Evolutionary conservation across 441 rosid species (phyloP).

Genomic region (Pelargonium myrrhifolium): DNA sequence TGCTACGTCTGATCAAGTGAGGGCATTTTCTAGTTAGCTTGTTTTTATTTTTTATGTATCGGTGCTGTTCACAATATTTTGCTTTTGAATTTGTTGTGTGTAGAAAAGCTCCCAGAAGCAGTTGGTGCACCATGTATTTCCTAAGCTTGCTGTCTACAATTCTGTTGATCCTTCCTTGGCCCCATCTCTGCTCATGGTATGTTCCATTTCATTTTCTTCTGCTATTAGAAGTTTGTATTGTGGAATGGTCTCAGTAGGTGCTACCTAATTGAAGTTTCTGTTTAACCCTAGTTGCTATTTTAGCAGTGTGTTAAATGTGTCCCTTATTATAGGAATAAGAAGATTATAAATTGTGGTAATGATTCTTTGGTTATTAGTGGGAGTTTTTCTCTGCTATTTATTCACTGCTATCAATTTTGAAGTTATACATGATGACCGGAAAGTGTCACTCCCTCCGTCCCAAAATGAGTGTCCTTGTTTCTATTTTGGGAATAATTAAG

Average conservation of each 20-base stretch:
- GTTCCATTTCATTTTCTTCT: constrained; percentile 16
- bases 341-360: background rate
- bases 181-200: constrained; percentile 98
- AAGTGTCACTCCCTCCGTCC: too few species aligned
- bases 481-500: too few species aligned
- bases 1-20: constrained; percentile 91
- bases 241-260: background rate
- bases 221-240: background rate
- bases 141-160: constrained; percentile 96
- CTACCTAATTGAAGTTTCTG: background rate
- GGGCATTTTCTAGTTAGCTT: constrained; percentile 7
- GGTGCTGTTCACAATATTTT: constrained; percentile 6
- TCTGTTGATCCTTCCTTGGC: constrained; percentile 99
- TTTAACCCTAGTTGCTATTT: background rate
- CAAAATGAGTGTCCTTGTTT: too few species aligned
- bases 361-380: background rate
- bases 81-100: constrained; percentile 14
- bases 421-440: background rate
- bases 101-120: constrained; percentile 96
- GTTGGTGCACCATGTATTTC: constrained; percentile 83
- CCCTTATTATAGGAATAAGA: background rate
- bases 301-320: background rate
- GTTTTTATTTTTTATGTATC: constrained; percentile 1
- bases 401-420: background rate
- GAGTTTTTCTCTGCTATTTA: background rate